These are phyloP conservation scores for Trametes coccinea DNA, from an alignment of 768 basidiomycete species.

Conservation along the genomic window DNA sequence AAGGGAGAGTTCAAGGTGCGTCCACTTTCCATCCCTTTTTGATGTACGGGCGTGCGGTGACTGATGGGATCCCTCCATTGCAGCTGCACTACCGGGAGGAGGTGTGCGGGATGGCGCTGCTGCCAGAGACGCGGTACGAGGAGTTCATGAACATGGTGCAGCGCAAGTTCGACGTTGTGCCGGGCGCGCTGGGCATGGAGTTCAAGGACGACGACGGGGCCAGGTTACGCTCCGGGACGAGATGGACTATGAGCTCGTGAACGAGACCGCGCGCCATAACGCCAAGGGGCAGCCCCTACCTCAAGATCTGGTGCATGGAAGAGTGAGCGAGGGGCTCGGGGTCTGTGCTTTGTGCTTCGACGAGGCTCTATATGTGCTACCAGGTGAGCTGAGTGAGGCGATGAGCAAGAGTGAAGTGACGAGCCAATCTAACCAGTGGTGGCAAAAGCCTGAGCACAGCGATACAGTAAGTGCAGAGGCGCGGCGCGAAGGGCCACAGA, in stretches of 20 bases:
- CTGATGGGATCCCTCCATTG: neutral
- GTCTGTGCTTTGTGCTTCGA: too few species aligned
- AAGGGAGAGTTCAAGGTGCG: slow-evolving; percentile 81
- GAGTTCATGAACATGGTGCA: slow-evolving; percentile 77
- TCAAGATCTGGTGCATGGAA: slow-evolving; percentile 78
- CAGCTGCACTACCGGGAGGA: slow-evolving; percentile 83
- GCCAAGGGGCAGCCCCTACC: slow-evolving; percentile 74
- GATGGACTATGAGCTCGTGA: slow-evolving; percentile 86
- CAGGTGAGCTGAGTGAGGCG: too few species aligned
- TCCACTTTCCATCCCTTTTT: neutral
- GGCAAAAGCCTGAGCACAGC: too few species aligned
- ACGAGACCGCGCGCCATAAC: slow-evolving; percentile 80
- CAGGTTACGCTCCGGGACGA: too few species aligned
- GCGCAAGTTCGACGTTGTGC: too few species aligned
- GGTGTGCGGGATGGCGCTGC: slow-evolving; percentile 82
- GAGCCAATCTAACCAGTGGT: too few species aligned
- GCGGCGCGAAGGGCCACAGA: too few species aligned
- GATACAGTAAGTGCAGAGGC: too few species aligned
- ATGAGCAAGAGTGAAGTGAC: too few species aligned
- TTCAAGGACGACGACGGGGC: too few species aligned
- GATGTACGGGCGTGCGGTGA: neutral
- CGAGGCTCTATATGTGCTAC: too few species aligned
- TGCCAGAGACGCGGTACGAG: slow-evolving; percentile 62
- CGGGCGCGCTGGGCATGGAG: too few species aligned
- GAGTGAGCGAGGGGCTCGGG: slow-evolving; percentile 22